Percentiles rank a stretch among this genome's conserved stretches.
Conservation (phyloP, 2,329 filamentous ascomycete genomes). For the Stemphylium vesicarium region DNA sequence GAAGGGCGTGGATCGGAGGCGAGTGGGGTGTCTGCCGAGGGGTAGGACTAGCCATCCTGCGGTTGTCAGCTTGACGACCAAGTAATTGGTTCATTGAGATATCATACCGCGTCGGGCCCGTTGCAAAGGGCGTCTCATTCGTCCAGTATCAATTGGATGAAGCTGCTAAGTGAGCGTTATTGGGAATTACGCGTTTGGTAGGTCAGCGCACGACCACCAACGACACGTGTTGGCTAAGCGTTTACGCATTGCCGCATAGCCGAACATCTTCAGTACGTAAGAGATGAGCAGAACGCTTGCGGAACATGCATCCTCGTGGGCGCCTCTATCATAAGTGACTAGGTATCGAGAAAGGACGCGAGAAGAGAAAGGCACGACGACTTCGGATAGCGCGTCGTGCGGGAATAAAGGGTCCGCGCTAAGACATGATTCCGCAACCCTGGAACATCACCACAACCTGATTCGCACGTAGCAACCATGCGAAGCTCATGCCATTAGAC, state of each 20-base stretch:
- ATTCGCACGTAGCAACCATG: too few relatives aligned
- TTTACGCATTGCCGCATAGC: constrained; percentile 11
- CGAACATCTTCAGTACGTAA: neutral
- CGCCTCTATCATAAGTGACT: neutral
- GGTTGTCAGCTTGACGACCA: constrained; percentile 7
- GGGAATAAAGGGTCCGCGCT: neutral
- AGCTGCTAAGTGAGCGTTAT: neutral
- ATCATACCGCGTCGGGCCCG: constrained; percentile 27
- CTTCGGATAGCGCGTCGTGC: neutral
- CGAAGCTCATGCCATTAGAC: too few relatives aligned
- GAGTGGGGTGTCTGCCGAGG: constrained; percentile 28
- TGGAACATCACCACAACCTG: too few relatives aligned
- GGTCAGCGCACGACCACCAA: constrained; percentile 16
- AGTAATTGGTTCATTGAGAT: neutral
- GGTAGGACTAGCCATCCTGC: constrained; percentile 41
- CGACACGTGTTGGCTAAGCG: constrained; percentile 26
- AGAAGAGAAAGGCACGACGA: neutral
- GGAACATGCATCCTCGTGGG: neutral
- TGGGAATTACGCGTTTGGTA: constrained; percentile 1
- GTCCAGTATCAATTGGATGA: neutral
- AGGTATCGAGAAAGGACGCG: neutral
- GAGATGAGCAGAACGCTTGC: neutral
- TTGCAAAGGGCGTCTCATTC: constrained; percentile 37
- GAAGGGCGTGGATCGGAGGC: constrained; percentile 19
- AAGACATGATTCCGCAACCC: neutral